Conservation (phyloP, 768 basidiomycete genomes). For the Boletellus sp. region DNA sequence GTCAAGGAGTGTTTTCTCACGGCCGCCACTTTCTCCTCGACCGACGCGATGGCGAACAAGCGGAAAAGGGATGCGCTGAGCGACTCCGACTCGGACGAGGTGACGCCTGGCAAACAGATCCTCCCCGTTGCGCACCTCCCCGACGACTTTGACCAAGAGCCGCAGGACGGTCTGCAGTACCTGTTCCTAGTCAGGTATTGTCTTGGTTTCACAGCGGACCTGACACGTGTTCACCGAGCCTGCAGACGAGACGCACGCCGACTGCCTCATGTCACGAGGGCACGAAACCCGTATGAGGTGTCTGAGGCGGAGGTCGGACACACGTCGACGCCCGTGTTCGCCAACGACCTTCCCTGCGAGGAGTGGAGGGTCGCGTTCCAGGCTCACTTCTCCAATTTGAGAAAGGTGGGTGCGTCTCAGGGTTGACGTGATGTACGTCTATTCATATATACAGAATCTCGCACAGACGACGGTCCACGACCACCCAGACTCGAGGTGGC, state of each 20-base stretch:
- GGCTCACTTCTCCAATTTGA: slow-evolving; percentile 60
- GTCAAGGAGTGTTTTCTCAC: slow-evolving; percentile 17
- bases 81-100: slow-evolving; percentile 59
- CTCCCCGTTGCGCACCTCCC: slow-evolving; percentile 81
- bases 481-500: slow-evolving; percentile 17
- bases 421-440: background rate
- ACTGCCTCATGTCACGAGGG: slow-evolving; percentile 64
- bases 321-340: slow-evolving; percentile 14
- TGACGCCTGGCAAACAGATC: slow-evolving; percentile 62
- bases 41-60: slow-evolving; percentile 37
- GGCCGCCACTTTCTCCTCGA: background rate
- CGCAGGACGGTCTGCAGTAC: slow-evolving; percentile 74
- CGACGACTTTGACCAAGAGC: slow-evolving; percentile 59
- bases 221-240: slow-evolving; percentile 6
- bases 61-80: slow-evolving; percentile 52
- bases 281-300: slow-evolving; percentile 61
- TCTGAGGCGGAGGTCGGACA: slow-evolving; percentile 27
- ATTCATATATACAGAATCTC: slow-evolving; percentile 50
- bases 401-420: slow-evolving; percentile 38
- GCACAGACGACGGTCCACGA: slow-evolving; percentile 43
- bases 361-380: slow-evolving; percentile 64
- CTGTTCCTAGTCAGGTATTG: slow-evolving; percentile 75
- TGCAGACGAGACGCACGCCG: slow-evolving; percentile 65
- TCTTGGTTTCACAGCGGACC: background rate
- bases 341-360: slow-evolving; percentile 52